Percentiles rank a stretch among this genome's conserved stretches.
phyloP scores from a whole-genome alignment of 176 grass and related monocot genomes.

The Saccharum officinarum region DNA sequence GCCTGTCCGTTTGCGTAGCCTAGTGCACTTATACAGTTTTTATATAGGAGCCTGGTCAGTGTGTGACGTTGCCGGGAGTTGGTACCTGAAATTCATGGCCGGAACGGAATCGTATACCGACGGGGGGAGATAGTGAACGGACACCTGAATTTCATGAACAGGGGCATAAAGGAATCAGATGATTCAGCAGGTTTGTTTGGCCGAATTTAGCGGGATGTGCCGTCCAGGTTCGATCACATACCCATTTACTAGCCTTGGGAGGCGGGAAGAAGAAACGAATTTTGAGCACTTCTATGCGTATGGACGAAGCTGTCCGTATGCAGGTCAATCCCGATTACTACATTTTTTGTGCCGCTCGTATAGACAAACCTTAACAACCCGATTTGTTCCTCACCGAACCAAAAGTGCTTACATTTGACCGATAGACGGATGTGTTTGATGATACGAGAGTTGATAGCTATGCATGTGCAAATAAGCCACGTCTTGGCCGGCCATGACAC shows the following conservation, averaged over 20 bases:
- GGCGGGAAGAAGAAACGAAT: constrained; percentile 33
- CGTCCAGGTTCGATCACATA: constrained; percentile 2
- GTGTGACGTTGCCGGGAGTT: constrained; percentile 33
- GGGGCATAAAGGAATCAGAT: constrained; percentile 26
- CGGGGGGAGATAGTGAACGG: not conserved
- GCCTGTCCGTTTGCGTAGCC: not conserved
- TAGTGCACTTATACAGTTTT: not conserved
- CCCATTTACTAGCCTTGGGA: constrained; percentile 24
- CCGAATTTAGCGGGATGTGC: constrained; percentile 35
- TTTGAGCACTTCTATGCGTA: constrained; percentile 12
- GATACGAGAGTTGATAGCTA: constrained; percentile 6
- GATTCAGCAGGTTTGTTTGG: not conserved
- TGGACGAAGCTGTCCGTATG: constrained; percentile 33
- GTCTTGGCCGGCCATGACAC: constrained; percentile 39
- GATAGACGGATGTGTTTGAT: not conserved
- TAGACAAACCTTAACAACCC: not conserved
- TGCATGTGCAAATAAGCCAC: constrained; percentile 19
- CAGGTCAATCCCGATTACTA: constrained; percentile 15
- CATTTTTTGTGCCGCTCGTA: not conserved
- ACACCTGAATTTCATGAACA: constrained; percentile 14
- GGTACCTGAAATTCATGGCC: constrained; percentile 22
- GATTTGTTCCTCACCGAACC: not conserved
- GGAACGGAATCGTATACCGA: not conserved
- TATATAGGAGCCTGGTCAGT: not conserved
- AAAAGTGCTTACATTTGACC: not conserved